Conservation (phyloP, 2,329 filamentous ascomycete species). For the Thyridium curvatum region DNA sequence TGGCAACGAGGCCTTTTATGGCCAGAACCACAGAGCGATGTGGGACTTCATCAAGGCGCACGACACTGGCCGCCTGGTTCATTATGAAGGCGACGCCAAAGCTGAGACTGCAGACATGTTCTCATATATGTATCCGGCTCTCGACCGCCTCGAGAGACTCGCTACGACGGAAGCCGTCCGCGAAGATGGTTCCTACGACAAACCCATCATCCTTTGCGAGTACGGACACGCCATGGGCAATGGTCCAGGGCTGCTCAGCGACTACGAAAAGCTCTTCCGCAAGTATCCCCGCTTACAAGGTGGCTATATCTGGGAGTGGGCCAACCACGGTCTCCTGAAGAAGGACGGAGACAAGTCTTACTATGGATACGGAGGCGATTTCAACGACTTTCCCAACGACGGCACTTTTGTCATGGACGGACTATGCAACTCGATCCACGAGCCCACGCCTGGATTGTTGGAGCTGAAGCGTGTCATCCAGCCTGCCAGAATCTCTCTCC, state of each 20-base stretch:
- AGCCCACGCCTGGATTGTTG: slow-evolving; percentile 47
- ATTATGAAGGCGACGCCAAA: slow-evolving; percentile 60
- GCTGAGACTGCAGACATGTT: slow-evolving; percentile 59
- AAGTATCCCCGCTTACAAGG: slow-evolving; percentile 56
- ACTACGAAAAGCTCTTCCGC: slow-evolving; percentile 61
- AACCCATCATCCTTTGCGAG: slow-evolving; percentile 55
- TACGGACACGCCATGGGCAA: slow-evolving; percentile 67
- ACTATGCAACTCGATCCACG: slow-evolving; percentile 44
- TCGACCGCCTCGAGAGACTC: slow-evolving; percentile 43
- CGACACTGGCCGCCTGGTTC: slow-evolving; percentile 54
- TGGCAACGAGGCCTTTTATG: slow-evolving; percentile 69
- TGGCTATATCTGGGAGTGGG: slow-evolving; percentile 63
- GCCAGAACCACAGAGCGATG: slow-evolving; percentile 62
- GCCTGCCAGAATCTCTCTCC: slow-evolving; percentile 35
- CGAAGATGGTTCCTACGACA: slow-evolving; percentile 36
- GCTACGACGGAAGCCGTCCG: slow-evolving; percentile 32
- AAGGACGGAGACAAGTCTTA: slow-evolving; percentile 35
- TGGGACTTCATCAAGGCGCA: slow-evolving; percentile 51
- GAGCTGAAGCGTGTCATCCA: slow-evolving; percentile 54
- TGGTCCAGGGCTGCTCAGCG: slow-evolving; percentile 62
- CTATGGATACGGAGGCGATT: slow-evolving; percentile 57
- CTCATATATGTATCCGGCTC: slow-evolving; percentile 59
- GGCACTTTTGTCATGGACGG: slow-evolving; percentile 59
- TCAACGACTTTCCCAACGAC: slow-evolving; percentile 55
- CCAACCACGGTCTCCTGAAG: slow-evolving; percentile 51